Base-by-base conservation (phyloP, 805 yeast genomes). In the Kazachstania psychrophila region DNA sequence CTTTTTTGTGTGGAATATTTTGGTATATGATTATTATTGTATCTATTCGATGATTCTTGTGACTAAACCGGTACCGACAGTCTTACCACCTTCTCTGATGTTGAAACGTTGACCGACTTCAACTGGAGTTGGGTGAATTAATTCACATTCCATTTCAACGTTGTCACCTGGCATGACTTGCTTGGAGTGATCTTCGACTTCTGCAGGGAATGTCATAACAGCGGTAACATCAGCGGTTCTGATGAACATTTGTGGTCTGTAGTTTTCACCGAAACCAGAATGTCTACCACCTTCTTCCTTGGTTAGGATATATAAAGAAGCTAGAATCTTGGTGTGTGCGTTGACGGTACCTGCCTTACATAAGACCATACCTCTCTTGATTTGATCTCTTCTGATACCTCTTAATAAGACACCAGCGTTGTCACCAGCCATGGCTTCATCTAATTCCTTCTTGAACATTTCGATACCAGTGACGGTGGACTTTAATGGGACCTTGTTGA, bases 261-360 rank as follows among this genome's bases (percentile, higher is more conserved):
- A 92, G 77, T 87, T 82, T 68, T 82, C 86, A 60, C 89, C 89
- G 66, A 92, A 92, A 49, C 95, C 94, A 47, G 95, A 83, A 73
- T 86, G 95, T 72, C 98, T 89, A 58, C 98, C 98, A 76, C 98
- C 98, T 72, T 92, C 98, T 60, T 92, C 97, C 68, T 86, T 82
- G 61, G 94, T 75, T 63, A 92, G 74, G 47, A 89, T 77, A 68
- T 92, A 92, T 60, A 89, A 68, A 34, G 97, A 89, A 45, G 96
- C 88, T 61, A 92, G 74, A 73, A 89, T 77, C 73, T 85, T 87
- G 64, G 80, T 78, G 79, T 88, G 95, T 43, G 97, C 83, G 66
- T 82, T 77, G 56, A 89, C 84, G 47, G 94, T 69, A 49, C 85
- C 89, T 56, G 95, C 88, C 73, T 87, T 88, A 61, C 94, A 82